These are phyloP conservation scores for Colletotrichum siamense DNA, from an alignment of 2,329 filamentous ascomycete genomes.

Conservation along the genomic window DNA sequence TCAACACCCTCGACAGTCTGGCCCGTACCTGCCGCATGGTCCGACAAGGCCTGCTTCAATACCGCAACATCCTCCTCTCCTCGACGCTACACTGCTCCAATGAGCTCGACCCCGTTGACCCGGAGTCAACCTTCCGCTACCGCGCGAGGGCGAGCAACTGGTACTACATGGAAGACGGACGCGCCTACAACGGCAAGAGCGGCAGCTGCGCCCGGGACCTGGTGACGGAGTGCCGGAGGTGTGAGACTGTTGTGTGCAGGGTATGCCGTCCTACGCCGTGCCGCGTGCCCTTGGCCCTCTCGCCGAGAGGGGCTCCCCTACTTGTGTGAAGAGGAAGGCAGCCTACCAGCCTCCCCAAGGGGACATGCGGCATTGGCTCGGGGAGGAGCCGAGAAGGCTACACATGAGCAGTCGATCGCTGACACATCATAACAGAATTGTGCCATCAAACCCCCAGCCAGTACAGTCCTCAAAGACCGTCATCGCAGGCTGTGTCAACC, in stretches of 20 bases:
- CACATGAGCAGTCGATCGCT: constrained; percentile 7
- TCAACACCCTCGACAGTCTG: constrained; percentile 85
- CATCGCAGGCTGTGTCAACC: constrained; percentile 81
- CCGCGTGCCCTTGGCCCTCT: background rate
- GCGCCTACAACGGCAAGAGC: constrained; percentile 68
- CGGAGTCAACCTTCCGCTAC: constrained; percentile 62
- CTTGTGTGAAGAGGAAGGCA: background rate
- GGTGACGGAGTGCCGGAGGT: constrained; percentile 83
- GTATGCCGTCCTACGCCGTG: constrained; percentile 50
- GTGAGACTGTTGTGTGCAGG: constrained; percentile 79
- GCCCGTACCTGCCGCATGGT: constrained; percentile 83
- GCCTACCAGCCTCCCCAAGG: background rate
- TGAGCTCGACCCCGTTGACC: constrained; percentile 63
- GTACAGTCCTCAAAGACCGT: constrained; percentile 70
- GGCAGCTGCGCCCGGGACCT: constrained; percentile 85
- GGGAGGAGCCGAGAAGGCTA: background rate
- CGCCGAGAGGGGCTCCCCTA: background rate
- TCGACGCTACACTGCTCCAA: constrained; percentile 83
- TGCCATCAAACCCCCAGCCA: constrained; percentile 80
- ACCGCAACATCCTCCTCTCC: constrained; percentile 73
- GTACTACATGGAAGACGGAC: constrained; percentile 63
- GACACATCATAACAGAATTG: constrained; percentile 71
- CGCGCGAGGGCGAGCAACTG: constrained; percentile 63
- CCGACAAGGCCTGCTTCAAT: constrained; percentile 78
- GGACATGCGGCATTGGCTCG: background rate